phyloP scores from a whole-genome alignment of 2,329 filamentous ascomycete species.

The Cryphonectria carpinicola region DNA sequence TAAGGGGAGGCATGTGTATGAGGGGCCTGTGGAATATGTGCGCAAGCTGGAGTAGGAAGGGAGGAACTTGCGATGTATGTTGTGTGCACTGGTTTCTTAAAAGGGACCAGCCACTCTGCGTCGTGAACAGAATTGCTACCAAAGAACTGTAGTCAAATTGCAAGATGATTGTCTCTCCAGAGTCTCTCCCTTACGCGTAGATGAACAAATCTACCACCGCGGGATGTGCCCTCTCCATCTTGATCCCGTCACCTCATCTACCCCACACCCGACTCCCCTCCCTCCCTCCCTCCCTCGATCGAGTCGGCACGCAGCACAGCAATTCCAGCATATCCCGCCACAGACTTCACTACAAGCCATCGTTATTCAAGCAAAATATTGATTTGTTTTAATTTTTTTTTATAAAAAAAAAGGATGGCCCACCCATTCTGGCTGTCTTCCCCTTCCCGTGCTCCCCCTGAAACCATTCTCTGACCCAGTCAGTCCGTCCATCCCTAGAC shows the following conservation, averaged over 20 bases:
- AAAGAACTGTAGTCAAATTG: too few species aligned
- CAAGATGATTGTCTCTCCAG: too few species aligned
- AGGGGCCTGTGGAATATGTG: constrained; percentile 23
- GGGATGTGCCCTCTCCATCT: too few species aligned
- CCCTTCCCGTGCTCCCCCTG: neutral
- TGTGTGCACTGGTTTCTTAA: neutral
- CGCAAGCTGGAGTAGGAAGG: constrained; percentile 19
- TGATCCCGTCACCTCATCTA: neutral
- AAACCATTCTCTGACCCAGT: neutral
- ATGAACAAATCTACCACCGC: too few species aligned
- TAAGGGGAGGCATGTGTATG: constrained; percentile 19
- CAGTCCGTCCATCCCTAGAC: neutral
- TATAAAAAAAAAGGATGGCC: neutral
- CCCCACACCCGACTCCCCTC: neutral
- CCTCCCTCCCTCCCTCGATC: neutral
- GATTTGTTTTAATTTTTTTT: too few species aligned
- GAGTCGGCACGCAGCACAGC: neutral
- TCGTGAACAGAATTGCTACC: neutral
- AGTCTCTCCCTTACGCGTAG: too few species aligned
- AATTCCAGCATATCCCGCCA: too few species aligned
- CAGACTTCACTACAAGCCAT: neutral
- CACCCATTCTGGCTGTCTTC: neutral
- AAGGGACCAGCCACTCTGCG: neutral
- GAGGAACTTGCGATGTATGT: neutral
- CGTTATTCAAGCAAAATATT: neutral